Conservation (phyloP, 108 stramenopile species). For the Mediolabrus comicus region DNA sequence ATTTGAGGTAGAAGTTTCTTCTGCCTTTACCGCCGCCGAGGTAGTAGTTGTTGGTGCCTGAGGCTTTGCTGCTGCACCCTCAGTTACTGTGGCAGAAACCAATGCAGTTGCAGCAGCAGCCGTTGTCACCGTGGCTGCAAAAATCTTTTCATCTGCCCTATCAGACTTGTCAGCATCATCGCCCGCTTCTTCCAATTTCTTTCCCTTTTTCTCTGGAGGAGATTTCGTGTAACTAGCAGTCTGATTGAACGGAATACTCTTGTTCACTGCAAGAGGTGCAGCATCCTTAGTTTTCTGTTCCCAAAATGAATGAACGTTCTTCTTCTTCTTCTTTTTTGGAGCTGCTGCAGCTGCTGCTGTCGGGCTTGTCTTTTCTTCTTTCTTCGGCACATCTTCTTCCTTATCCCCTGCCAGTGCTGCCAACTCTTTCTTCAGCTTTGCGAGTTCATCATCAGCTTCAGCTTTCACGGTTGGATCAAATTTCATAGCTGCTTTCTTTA, state of each 20-base stretch:
- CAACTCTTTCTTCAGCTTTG: neutral
- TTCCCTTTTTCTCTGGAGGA: neutral
- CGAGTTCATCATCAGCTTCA: neutral
- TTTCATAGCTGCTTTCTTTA: neutral
- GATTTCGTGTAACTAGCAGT: neutral
- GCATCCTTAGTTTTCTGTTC: neutral
- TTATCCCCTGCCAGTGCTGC: neutral
- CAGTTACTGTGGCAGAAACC: too few species aligned
- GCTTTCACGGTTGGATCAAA: neutral
- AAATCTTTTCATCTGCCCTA: too few species aligned
- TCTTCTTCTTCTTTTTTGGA: too few species aligned
- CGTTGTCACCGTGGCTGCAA: neutral
- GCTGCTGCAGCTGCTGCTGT: too few species aligned
- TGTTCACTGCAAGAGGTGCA: neutral
- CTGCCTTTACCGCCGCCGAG: neutral
- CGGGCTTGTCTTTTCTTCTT: neutral
- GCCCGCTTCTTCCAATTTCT: neutral
- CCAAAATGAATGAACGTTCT: neutral
- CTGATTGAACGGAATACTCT: neutral
- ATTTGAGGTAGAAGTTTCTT: neutral
- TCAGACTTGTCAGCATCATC: too few species aligned
- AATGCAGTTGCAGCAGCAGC: neutral
- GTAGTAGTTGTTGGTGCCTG: too few species aligned
- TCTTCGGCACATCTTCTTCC: neutral
- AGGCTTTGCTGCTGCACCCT: too few species aligned